Evolutionary conservation across 768 basidiomycete genomes (phyloP), one percentile per base, ranked within the genome.

Genomic region (Sarcodon sp.): DNA sequence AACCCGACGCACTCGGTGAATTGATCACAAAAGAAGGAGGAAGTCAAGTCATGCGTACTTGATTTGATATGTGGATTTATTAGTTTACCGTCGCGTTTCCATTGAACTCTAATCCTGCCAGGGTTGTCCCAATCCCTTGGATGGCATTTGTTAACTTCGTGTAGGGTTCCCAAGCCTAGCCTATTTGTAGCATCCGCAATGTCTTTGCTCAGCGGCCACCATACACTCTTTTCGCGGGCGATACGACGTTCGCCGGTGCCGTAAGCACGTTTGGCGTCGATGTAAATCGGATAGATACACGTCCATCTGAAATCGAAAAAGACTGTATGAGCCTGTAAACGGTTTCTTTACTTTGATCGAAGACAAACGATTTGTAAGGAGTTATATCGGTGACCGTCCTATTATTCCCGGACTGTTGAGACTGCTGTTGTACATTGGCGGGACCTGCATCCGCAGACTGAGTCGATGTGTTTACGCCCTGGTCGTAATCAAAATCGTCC

Each of bases 51-150:
- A 37, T 27, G 73, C 82, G 55, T 60, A 90, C 87, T 90, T 33
- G 80, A 83, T 66, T 75, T 80, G 58, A 90, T 80, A n/a, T 61
- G 58, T 3, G 74, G 69, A 57, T 88, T 83, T 50, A 84, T 64
- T 7, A 83, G 69, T 34, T 63, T 57, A 0, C 75, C 87, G 50
- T 88, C 83, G 62, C 83, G 83, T 73, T 87, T 90, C 84, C 85
- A 89, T 59, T 87, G 87, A 18, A 98, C 87, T 53, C 90, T 79
- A 50, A 99, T 89, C 21, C 94, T 77, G 7, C 94, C 94, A 0
- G 94, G 94, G 62, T 99, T 99, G 59, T 87, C 93, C 94, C 94
- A 99, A 63, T 99, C 94, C 46, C 88, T 77, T 9, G 94, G 94
- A 58, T 99, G 94, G 27, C 77, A 70, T 64, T 93, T 97, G 58